These are phyloP conservation scores for Cornus florida DNA, from an alignment of 148 eudicot genomes.

Conservation along the genomic window DNA sequence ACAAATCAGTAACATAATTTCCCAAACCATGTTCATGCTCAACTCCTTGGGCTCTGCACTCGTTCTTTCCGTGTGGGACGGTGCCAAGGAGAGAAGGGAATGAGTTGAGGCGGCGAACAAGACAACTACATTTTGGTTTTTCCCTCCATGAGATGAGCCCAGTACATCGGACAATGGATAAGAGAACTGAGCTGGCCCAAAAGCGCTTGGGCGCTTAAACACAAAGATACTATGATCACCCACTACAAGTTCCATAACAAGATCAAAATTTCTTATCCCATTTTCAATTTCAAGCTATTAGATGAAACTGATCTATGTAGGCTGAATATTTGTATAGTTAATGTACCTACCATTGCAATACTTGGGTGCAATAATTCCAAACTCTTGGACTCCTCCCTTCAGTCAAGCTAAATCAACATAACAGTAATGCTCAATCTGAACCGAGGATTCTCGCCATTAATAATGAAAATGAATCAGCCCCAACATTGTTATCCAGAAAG, in stretches of 20 bases:
- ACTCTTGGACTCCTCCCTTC: background rate
- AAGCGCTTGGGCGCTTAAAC: background rate
- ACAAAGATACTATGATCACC: background rate
- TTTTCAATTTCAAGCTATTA: background rate
- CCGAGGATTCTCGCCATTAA: no score
- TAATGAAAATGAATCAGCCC: background rate
- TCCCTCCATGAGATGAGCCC: no score
- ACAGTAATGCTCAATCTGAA: no score
- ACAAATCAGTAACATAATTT: background rate
- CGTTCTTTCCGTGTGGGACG: background rate
- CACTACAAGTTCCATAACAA: background rate
- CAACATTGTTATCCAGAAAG: background rate
- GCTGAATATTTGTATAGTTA: background rate
- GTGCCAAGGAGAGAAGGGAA: no score
- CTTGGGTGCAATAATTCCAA: background rate
- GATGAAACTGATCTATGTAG: background rate
- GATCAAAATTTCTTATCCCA: background rate
- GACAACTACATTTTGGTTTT: no score
- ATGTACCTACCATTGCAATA: background rate
- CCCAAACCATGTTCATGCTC: background rate
- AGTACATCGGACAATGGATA: no score
- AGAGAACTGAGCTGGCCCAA: no score
- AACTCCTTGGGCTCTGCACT: no score
- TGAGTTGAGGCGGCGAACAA: no score
- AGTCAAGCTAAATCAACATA: background rate